A percentile compares a stretch with the other conserved stretches of the same genome.
These are phyloP conservation scores for Yarrowia sp. DNA, from an alignment of 805 yeast species.

Conservation along the genomic window DNA sequence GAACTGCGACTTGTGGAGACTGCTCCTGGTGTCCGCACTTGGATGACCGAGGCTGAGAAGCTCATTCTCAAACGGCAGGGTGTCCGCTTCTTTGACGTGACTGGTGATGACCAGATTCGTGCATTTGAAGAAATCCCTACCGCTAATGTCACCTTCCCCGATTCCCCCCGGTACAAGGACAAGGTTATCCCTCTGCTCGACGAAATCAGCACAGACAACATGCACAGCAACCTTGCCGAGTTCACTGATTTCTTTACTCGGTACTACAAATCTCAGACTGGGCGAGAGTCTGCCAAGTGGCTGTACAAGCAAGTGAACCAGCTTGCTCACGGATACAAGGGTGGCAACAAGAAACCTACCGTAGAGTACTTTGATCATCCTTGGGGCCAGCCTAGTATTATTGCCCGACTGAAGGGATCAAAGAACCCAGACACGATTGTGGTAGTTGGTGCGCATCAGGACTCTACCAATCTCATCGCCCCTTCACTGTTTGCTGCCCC, in stretches of 20 bases:
- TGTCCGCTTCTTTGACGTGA: constrained; percentile 61
- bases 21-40: constrained; percentile 20
- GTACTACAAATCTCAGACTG: constrained; percentile 69
- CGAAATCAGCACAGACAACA: constrained; percentile 46
- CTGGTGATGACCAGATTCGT: constrained; percentile 40
- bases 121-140: constrained; percentile 26
- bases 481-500: constrained; percentile 74
- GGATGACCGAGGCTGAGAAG: constrained; percentile 45
- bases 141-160: constrained; percentile 53
- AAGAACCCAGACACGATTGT: constrained; percentile 48
- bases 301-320: constrained; percentile 47
- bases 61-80: constrained; percentile 46
- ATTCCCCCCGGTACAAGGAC: constrained; percentile 38
- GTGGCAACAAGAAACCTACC: constrained; percentile 40
- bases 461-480: constrained; percentile 68
- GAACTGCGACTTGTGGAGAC: constrained; percentile 29
- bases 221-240: constrained; percentile 54
- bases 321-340: constrained; percentile 36
- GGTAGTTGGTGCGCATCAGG: constrained; percentile 87
- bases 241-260: constrained; percentile 72
- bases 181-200: constrained; percentile 44
- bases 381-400: constrained; percentile 77
- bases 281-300: constrained; percentile 70
- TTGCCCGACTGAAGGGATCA: constrained; percentile 52
- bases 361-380: constrained; percentile 56